A percentile compares a stretch with the other conserved stretches of the same genome.
phyloP scores from a whole-genome alignment of 2,329 filamentous ascomycete species.

The Colletotrichum orbiculare region DNA sequence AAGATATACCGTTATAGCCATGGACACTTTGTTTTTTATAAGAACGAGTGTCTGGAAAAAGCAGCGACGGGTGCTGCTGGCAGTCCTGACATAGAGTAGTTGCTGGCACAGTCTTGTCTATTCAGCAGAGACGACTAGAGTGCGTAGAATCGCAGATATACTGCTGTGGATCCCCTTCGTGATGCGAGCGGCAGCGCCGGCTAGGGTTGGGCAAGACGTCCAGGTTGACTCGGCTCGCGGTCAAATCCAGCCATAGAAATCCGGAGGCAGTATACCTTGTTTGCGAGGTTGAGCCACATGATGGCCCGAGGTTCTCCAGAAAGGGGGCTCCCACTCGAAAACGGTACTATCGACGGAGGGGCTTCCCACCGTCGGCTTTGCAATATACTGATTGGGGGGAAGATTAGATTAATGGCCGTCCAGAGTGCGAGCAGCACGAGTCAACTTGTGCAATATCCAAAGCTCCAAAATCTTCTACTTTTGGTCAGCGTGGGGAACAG shows the following conservation, averaged over 20 bases:
- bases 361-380: slow-evolving; percentile 8
- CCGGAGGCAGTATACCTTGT: not conserved
- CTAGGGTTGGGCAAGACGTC: not conserved
- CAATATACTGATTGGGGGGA: slow-evolving; percentile 18
- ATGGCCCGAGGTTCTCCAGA: not conserved
- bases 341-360: not conserved
- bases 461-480: slow-evolving; percentile 7
- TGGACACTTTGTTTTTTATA: not conserved
- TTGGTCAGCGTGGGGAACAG: not conserved
- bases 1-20: not conserved
- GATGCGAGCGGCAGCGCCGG: not conserved
- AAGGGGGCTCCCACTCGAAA: not conserved
- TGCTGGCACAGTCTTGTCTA: slow-evolving; percentile 10
- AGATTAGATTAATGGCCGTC: not conserved
- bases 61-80: not conserved
- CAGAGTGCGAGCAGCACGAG: slow-evolving; percentile 19
- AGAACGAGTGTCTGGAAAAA: not conserved
- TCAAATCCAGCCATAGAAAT: not conserved
- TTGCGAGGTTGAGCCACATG: not conserved
- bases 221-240: not conserved
- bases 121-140: slow-evolving; percentile 15
- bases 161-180: not conserved
- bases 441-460: slow-evolving; percentile 21
- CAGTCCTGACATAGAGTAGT: slow-evolving; percentile 11
- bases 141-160: slow-evolving; percentile 15